These are phyloP conservation scores for Wickerhamiella sorbophila DNA, from an alignment of 805 yeast species.

Conservation along the genomic window DNA sequence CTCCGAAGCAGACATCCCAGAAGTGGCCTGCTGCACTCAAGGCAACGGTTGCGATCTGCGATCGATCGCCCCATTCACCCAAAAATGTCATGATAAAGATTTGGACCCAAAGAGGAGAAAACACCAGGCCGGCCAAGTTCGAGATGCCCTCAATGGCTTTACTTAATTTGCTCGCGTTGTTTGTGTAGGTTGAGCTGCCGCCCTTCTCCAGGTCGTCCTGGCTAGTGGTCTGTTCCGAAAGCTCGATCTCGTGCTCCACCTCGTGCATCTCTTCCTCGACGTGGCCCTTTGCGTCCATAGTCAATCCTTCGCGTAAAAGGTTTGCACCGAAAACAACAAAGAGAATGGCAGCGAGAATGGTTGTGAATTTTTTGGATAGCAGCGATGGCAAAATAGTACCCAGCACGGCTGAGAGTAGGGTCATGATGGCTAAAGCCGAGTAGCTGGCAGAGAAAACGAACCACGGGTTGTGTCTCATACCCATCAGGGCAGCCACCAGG, in stretches of 20 bases:
- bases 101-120: conserved; percentile 88
- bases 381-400: conserved; percentile 85
- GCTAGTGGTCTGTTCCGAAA: conserved; percentile 38
- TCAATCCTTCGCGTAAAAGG: conserved; percentile 64
- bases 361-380: conserved; percentile 66
- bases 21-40: conserved; percentile 96
- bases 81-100: conserved; percentile 90
- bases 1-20: conserved; percentile 80
- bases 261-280: conserved; percentile 94
- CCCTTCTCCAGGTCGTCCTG: conserved; percentile 25
- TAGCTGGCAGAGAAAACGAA: conserved; percentile 85
- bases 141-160: conserved; percentile 28
- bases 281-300: conserved; percentile 56
- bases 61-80: conserved; percentile 99
- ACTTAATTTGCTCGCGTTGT: conserved; percentile 1
- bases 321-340: conserved; percentile 40
- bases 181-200: conserved; percentile 28
- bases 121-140: conserved; percentile 44
- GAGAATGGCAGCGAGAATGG: conserved; percentile 63
- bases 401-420: conserved; percentile 73
- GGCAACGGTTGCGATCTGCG: conserved; percentile 95
- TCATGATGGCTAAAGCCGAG: conserved; percentile 75
- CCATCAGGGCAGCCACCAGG: conserved; percentile 92
- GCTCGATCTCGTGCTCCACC: conserved; percentile 84
- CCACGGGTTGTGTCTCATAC: conserved; percentile 77